A percentile compares a stretch with the other conserved stretches of the same genome.
Evolutionary conservation across 305 asterid genomes (phyloP).

Genomic region (Solanum hybrid): DNA sequence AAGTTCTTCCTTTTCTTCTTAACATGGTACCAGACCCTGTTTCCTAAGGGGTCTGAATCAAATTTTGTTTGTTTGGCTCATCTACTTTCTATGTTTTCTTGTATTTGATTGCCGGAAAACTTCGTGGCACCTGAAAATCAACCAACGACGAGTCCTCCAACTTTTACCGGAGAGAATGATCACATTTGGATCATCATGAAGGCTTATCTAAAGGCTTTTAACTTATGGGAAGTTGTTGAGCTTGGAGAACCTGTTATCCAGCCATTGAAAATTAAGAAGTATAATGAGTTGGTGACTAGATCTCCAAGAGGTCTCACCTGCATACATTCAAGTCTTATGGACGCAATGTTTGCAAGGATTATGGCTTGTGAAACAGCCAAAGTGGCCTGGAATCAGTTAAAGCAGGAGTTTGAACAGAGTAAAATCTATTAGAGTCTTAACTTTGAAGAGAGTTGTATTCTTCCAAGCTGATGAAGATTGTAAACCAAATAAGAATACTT

Average conservation of each 20-base stretch:
- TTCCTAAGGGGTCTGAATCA: background rate
- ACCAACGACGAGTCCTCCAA: background rate
- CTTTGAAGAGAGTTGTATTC: background rate
- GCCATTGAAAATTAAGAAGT: background rate
- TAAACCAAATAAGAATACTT: background rate
- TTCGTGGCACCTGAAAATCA: background rate
- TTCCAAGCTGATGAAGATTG: background rate
- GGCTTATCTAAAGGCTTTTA: background rate
- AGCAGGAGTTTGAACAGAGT: background rate
- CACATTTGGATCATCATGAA: background rate
- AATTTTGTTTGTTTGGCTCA: background rate
- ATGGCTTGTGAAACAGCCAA: background rate
- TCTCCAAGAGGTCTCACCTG: background rate
- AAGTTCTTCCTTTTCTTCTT: background rate
- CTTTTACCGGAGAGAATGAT: background rate
- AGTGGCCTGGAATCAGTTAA: background rate
- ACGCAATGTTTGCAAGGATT: background rate
- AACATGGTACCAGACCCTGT: background rate
- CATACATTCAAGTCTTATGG: background rate
- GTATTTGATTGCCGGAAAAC: background rate
- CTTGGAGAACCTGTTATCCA: background rate
- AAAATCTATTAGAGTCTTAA: background rate
- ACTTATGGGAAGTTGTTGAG: background rate
- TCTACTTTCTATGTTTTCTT: background rate
- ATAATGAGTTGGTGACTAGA: background rate